These are phyloP conservation scores for Letharia columbiana DNA, from an alignment of 495 filamentous ascomycete genomes.

Conservation along the genomic window DNA sequence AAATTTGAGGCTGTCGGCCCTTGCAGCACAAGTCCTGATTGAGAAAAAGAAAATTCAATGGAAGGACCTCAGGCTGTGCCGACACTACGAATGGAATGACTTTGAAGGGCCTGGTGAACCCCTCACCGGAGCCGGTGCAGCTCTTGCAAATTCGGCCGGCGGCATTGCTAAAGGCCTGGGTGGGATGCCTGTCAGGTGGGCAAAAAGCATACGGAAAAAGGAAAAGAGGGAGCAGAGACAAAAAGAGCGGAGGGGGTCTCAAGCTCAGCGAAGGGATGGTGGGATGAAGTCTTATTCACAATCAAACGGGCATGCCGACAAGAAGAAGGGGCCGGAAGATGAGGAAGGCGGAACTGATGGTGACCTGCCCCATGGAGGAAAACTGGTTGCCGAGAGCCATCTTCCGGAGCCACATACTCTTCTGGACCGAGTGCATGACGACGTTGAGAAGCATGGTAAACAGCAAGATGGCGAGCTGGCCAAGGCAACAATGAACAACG, in stretches of 20 bases:
- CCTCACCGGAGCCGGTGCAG: slow-evolving; percentile 53
- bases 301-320: not conserved
- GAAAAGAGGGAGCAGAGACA: slow-evolving; percentile 38
- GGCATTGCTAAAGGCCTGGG: slow-evolving; percentile 50
- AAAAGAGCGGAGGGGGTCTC: slow-evolving; percentile 30
- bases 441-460: slow-evolving; percentile 14
- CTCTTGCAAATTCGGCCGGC: slow-evolving; percentile 44
- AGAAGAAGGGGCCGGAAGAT: not conserved
- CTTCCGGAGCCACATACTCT: slow-evolving; percentile 17
- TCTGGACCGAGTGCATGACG: slow-evolving; percentile 6
- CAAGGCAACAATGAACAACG: slow-evolving; percentile 14
- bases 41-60: slow-evolving; percentile 49
- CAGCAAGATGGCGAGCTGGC: slow-evolving; percentile 9
- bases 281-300: slow-evolving; percentile 1
- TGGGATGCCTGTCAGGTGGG: slow-evolving; percentile 48
- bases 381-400: slow-evolving; percentile 17
- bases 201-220: slow-evolving; percentile 42
- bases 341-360: slow-evolving; percentile 14
- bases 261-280: slow-evolving; percentile 7
- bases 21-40: slow-evolving; percentile 59
- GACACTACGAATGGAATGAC: slow-evolving; percentile 71
- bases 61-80: slow-evolving; percentile 54
- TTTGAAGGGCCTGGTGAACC: slow-evolving; percentile 72
- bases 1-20: slow-evolving; percentile 48
- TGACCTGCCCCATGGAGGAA: slow-evolving; percentile 12